phyloP scores from a whole-genome alignment of 805 yeast genomes.

The Wickerhamiella occidentalis region DNA sequence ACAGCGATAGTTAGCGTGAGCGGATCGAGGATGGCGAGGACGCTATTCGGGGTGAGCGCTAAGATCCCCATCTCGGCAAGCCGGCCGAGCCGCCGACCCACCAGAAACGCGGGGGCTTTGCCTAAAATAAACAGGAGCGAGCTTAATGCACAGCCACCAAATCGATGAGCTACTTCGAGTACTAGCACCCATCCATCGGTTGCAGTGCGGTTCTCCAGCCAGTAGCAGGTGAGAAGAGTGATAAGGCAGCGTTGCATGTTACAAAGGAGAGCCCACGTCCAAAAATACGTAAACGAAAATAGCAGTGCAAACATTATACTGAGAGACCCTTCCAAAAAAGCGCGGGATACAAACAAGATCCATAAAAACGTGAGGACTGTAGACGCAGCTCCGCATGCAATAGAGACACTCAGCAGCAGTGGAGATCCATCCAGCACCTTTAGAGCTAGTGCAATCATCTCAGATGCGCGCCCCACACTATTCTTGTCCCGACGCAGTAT shows the following conservation, averaged over 20 bases:
- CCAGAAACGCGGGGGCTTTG: slow-evolving; percentile 29
- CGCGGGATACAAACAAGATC: slow-evolving; percentile 28
- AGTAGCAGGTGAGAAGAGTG: slow-evolving; percentile 29
- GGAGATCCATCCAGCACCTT: slow-evolving; percentile 27
- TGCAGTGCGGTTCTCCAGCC: slow-evolving; percentile 19
- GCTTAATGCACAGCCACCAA: slow-evolving; percentile 30
- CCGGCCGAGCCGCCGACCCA: slow-evolving; percentile 25
- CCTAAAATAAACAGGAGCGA: slow-evolving; percentile 25
- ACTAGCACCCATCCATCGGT: background rate
- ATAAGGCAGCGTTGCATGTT: slow-evolving; percentile 30
- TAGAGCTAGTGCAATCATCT: slow-evolving; percentile 29
- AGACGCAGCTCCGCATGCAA: slow-evolving; percentile 24
- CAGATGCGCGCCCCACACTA: slow-evolving; percentile 19
- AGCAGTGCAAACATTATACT: slow-evolving; percentile 21
- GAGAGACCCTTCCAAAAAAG: slow-evolving; percentile 23
- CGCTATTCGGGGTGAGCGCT: slow-evolving; percentile 22
- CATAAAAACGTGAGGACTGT: slow-evolving; percentile 28
- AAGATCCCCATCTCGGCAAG: slow-evolving; percentile 21
- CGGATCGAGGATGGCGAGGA: slow-evolving; percentile 26
- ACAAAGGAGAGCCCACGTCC: slow-evolving; percentile 34
- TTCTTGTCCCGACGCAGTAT: slow-evolving; percentile 17
- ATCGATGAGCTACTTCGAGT: slow-evolving; percentile 23
- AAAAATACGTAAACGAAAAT: slow-evolving; percentile 29
- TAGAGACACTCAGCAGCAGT: slow-evolving; percentile 24
- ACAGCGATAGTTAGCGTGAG: slow-evolving; percentile 31